phyloP scores from a whole-genome alignment of 768 basidiomycete genomes.

The Exsudoporus frostii region DNA sequence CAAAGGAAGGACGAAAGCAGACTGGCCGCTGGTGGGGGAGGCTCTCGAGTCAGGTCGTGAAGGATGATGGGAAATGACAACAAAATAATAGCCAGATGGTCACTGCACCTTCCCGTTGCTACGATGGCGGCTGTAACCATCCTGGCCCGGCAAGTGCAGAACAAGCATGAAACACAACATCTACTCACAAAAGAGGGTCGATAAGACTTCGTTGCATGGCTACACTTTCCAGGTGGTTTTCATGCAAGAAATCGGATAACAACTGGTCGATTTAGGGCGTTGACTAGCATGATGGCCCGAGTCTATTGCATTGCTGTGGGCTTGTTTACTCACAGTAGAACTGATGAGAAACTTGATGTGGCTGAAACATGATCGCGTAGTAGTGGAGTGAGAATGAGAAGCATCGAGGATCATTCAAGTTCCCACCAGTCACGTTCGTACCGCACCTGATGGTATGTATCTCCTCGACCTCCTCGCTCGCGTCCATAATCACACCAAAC shows the following conservation, averaged over 20 bases:
- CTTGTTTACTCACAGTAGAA: background rate
- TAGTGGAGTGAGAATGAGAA: background rate
- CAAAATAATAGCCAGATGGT: slow-evolving; percentile 7
- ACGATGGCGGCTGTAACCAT: slow-evolving; percentile 18
- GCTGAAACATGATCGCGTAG: slow-evolving; percentile 3
- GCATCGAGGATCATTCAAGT: background rate
- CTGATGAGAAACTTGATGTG: background rate
- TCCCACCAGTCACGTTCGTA: slow-evolving; percentile 9
- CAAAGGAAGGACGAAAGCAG: slow-evolving; percentile 40
- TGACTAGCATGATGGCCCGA: background rate
- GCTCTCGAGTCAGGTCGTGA: slow-evolving; percentile 3
- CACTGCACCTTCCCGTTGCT: slow-evolving; percentile 15
- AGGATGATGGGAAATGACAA: slow-evolving; percentile 26
- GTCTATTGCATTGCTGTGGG: background rate
- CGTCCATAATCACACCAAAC: slow-evolving; percentile 1
- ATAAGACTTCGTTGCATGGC: background rate
- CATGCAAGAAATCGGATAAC: background rate
- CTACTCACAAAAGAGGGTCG: background rate
- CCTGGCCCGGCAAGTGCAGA: slow-evolving; percentile 3
- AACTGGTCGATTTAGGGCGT: background rate
- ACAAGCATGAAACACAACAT: background rate
- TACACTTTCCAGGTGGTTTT: background rate
- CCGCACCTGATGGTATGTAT: slow-evolving; percentile 13
- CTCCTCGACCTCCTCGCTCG: background rate
- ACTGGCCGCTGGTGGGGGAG: slow-evolving; percentile 37